A percentile compares a stretch with the other conserved stretches of the same genome.
phyloP scores from a whole-genome alignment of 176 grass and related monocot genomes.

The Alloteropsis semialata region DNA sequence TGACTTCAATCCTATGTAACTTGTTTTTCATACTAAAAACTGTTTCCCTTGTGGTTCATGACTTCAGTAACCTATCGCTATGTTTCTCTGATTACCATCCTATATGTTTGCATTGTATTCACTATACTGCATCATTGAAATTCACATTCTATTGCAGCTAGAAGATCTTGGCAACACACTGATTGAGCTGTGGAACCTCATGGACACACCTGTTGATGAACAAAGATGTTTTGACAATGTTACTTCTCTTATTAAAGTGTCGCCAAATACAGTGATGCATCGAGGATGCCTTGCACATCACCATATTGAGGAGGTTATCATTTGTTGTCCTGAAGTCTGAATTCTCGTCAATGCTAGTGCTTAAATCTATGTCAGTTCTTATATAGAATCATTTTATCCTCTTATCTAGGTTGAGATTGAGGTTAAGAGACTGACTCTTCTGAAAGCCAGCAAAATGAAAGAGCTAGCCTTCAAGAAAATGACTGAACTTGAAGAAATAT shows the following conservation, averaged over 20 bases:
- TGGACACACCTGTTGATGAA: constrained; percentile 68
- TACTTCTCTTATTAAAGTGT: constrained; percentile 71
- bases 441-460: constrained; percentile 92
- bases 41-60: background rate
- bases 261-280: constrained; percentile 37
- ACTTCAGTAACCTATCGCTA: background rate
- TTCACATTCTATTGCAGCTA: constrained; percentile 46
- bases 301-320: constrained; percentile 65
- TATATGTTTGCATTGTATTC: background rate
- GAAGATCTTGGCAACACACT: constrained; percentile 76
- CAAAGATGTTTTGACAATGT: constrained; percentile 64
- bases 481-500: constrained; percentile 72
- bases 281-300: constrained; percentile 65
- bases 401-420: constrained; percentile 67
- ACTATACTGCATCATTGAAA: background rate
- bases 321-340: background rate
- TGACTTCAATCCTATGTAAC: background rate
- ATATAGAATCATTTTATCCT: constrained; percentile 18
- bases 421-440: constrained; percentile 58
- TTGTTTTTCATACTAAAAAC: background rate
- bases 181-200: constrained; percentile 87
- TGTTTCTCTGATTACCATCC: background rate
- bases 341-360: constrained; percentile 8
- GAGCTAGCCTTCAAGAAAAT: constrained; percentile 89
- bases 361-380: constrained; percentile 2